Conservation (phyloP, 805 yeast species). For the Hanseniaspora thailandica region DNA sequence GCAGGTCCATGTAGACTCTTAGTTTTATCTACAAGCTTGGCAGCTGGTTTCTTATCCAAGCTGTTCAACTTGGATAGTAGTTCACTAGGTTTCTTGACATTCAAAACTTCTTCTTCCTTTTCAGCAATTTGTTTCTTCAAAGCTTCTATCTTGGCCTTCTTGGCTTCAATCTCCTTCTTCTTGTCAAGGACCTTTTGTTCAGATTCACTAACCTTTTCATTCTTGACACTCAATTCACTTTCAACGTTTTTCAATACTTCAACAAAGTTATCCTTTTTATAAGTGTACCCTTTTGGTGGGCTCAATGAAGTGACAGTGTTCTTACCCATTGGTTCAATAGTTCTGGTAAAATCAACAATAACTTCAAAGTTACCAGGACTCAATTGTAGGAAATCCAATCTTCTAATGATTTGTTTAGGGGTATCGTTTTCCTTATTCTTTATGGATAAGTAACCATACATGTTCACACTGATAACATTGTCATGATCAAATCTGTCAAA, state of each 20-base stretch:
- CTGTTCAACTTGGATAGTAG: neutral
- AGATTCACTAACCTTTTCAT: conserved; percentile 22
- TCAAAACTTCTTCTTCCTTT: neutral
- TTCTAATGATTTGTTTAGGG: conserved; percentile 4
- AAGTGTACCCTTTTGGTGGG: conserved; percentile 20
- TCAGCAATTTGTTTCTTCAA: neutral
- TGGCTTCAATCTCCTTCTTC: conserved; percentile 9
- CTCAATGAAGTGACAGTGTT: neutral
- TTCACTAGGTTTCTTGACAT: neutral
- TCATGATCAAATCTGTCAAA: neutral
- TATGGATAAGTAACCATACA: conserved; percentile 3
- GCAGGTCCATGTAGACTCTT: neutral
- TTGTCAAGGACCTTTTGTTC: conserved; percentile 14
- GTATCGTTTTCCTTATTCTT: neutral
- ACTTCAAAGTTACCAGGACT: conserved; percentile 17
- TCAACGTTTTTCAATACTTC: conserved; percentile 16
- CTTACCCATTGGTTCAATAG: neutral
- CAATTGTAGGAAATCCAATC: conserved; percentile 4
- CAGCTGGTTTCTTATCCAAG: neutral
- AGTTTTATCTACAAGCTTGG: conserved; percentile 3
- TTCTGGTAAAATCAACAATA: conserved; percentile 5
- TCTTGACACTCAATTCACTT: conserved; percentile 16
- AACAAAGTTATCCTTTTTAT: conserved; percentile 19
- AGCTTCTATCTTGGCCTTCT: neutral
- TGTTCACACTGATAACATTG: neutral